Base-by-base conservation (phyloP, 768 basidiomycete genomes). In the Calocybe gangraenosa region DNA sequence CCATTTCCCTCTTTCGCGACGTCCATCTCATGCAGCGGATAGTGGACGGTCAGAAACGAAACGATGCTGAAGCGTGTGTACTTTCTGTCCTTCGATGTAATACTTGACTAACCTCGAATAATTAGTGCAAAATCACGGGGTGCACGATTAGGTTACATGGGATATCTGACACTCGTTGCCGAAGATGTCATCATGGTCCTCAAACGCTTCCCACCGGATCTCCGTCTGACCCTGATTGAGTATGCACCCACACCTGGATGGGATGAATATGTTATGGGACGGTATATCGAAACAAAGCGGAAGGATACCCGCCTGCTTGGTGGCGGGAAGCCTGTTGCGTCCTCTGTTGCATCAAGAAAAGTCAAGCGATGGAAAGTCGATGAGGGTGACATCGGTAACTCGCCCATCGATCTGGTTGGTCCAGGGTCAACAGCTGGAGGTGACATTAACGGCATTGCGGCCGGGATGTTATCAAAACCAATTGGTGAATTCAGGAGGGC, bases 171-270 rank as follows among this genome's bases (percentile, higher is more conserved):
- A 10, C 81, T 97, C 53, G 92, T 99, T 55, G 85, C 93, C 0
- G 96, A 97, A 64, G 95, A 98, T 57, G 83, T 96, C 15, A 84
- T 96, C 60, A 81, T 82, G 46, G 88, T 94, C 7, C 76, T 98
- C 48, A 84, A 91, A 17, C 84, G 88, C 42, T 93, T 90, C 66
- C 92, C 94, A 0, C 71, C 77, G 13, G 91, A 93, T 22, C 72
- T 96, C 18, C 75, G 81, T 19, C 69, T 73, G 1, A 66, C 73
- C 46, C 77, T 96, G 48, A 71, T 77, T 36, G 69, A 73, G 38
- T 82, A 79, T 49, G 84, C 86, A 22, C 88, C 89, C 3, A 81
- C 85, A 38, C 79, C 73, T 1, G 71, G 82, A 37, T 99, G 96
- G 96, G 84, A 92, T 45, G 78, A 85, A 30, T 99, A 92, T 53